These are phyloP conservation scores for Penicillium bovifimosum DNA, from an alignment of 495 filamentous ascomycete species.

Conservation along the genomic window DNA sequence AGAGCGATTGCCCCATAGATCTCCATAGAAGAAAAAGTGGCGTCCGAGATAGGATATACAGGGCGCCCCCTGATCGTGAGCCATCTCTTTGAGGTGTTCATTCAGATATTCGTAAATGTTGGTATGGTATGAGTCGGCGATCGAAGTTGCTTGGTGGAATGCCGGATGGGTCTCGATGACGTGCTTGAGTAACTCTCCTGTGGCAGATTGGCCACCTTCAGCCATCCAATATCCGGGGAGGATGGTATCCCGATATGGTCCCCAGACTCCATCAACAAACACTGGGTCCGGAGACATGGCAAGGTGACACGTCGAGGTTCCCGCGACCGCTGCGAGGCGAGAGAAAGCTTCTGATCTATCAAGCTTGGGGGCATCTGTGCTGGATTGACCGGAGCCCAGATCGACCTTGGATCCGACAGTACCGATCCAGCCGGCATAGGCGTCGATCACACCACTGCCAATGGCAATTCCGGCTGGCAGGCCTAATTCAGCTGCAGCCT, in stretches of 20 bases:
- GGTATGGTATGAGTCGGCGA: constrained; percentile 68
- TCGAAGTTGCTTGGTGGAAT: constrained; percentile 66
- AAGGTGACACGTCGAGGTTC: constrained; percentile 94
- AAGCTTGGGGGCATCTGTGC: constrained; percentile 57
- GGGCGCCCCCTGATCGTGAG: constrained; percentile 59
- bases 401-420: constrained; percentile 94
- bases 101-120: constrained; percentile 96
- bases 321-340: constrained; percentile 89
- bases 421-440: constrained; percentile 97
- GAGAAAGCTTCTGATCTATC: constrained; percentile 88
- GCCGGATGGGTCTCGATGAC: constrained; percentile 91
- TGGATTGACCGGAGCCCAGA: constrained; percentile 55
- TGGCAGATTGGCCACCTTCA: constrained; percentile 93
- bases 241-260: constrained; percentile 89
- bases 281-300: constrained; percentile 89
- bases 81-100: constrained; percentile 73
- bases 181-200: constrained; percentile 88
- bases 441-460: constrained; percentile 94
- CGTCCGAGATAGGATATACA: constrained; percentile 77
- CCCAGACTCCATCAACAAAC: constrained; percentile 94
- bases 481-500: constrained; percentile 76
- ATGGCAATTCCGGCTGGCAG: constrained; percentile 85
- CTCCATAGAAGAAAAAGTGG: constrained; percentile 97
- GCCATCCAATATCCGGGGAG: constrained; percentile 91
- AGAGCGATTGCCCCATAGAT: constrained; percentile 95